Conservation (phyloP, 1,284 basidiomycete genomes). For the Heterobasidion annosum region DNA sequence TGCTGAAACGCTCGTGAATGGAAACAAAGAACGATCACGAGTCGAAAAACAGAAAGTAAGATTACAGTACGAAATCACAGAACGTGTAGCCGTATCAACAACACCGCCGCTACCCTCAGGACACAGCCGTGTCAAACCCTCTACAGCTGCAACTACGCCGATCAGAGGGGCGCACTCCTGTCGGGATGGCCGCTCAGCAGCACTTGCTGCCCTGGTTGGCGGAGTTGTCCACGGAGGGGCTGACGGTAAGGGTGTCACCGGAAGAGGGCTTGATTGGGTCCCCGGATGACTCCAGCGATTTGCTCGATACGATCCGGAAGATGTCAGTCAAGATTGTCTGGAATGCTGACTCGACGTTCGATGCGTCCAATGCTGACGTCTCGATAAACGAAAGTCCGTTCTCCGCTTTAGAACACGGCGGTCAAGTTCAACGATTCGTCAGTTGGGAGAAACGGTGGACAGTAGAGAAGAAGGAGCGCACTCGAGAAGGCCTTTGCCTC, state of each 20-base stretch:
- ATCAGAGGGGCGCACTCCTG: background rate
- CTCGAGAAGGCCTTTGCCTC: slow-evolving; percentile 83
- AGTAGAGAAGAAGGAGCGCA: slow-evolving; percentile 36
- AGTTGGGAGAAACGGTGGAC: background rate
- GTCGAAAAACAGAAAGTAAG: background rate
- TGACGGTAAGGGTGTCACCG: slow-evolving; percentile 72
- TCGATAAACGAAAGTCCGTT: slow-evolving; percentile 95
- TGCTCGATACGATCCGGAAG: slow-evolving; percentile 90
- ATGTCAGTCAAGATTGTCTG: slow-evolving; percentile 96
- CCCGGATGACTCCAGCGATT: slow-evolving; percentile 75
- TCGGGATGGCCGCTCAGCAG: slow-evolving; percentile 20
- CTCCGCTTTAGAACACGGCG: slow-evolving; percentile 33
- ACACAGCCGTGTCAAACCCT: background rate
- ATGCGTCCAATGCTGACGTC: slow-evolving; percentile 98
- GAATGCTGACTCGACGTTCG: slow-evolving; percentile 96
- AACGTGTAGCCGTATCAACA: background rate
- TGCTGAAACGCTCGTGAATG: background rate
- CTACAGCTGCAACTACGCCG: too few species aligned
- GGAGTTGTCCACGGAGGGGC: slow-evolving; percentile 40
- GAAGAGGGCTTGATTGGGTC: slow-evolving; percentile 62
- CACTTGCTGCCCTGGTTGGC: slow-evolving; percentile 28
- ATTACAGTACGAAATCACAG: background rate
- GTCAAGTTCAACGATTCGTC: background rate
- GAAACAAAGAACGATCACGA: background rate
- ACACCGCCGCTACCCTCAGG: background rate